These are phyloP conservation scores for Solanum peruvianum DNA, from an alignment of 257 asterid species.

Conservation along the genomic window DNA sequence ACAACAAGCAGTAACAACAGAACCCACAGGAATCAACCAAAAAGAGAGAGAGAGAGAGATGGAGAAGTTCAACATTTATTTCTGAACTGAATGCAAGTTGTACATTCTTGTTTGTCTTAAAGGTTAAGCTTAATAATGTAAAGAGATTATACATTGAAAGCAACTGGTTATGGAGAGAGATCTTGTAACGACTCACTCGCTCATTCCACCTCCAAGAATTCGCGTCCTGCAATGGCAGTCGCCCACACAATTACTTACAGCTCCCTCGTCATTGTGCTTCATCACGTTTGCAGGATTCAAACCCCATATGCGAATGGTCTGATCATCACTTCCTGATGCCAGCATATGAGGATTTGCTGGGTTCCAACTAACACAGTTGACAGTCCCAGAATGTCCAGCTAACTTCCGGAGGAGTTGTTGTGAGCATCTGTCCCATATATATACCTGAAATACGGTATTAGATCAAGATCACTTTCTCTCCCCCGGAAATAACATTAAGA, in stretches of 20 bases:
- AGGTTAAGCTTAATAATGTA: conserved; percentile 24
- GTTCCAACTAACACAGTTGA: conserved; percentile 91
- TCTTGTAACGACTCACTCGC: neutral
- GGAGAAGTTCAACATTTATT: conserved; percentile 16
- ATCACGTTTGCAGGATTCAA: conserved; percentile 30
- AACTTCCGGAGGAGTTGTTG: conserved; percentile 43
- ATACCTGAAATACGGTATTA: conserved; percentile 28
- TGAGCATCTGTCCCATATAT: conserved; percentile 64
- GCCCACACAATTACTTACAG: conserved; percentile 45
- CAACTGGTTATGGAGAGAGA: conserved; percentile 18
- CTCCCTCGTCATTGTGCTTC: conserved; percentile 19
- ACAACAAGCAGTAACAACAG: neutral
- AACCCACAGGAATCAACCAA: neutral
- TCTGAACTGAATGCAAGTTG: conserved; percentile 24
- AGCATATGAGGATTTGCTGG: conserved; percentile 77
- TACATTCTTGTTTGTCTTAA: conserved; percentile 25
- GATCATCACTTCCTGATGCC: conserved; percentile 87
- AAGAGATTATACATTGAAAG: conserved; percentile 47
- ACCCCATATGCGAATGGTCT: conserved; percentile 85
- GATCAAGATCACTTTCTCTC: neutral
- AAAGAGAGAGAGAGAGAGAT: neutral
- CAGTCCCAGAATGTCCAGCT: conserved; percentile 68
- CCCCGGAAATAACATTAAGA: neutral
- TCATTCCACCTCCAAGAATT: conserved; percentile 11
- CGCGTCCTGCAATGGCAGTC: conserved; percentile 56